Evolutionary conservation across 768 basidiomycete species (phyloP), one percentile per base, ranked within the genome.

Genomic region (Wakefieldia striispora): DNA sequence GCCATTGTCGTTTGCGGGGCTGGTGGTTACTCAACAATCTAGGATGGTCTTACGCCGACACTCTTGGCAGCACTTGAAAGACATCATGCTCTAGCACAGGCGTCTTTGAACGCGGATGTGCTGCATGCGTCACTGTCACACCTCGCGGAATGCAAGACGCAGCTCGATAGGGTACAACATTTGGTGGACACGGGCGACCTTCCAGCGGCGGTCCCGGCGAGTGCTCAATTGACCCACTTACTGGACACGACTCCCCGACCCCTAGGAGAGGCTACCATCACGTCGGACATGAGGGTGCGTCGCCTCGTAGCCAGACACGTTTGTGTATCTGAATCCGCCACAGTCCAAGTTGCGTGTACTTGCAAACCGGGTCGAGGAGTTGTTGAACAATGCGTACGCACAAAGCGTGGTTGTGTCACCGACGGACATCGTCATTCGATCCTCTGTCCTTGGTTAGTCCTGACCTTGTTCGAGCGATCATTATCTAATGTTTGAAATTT

Each of bases 41-140:
- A 93, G 91, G 76, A 75, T 64, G 91, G 91, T 31, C 72, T 90
- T 27, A 68, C 88, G 23, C 79, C 88, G 13, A 75, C 69, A 9
- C 66, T 92, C 0, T 50, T 86, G n/a, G 61, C 63, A 40, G 69
- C 73, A 8, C 72, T 92, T 49, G 70, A 74, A n/a, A 65, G 68
- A 57, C 89, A 91, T 65, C 77, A 81, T 10, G 58, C 73, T 6
- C 71, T 91, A 12, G 79, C 82, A 1, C 88, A 90, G 66, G 74
- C 82, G 57, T 68, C 81, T 10, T 64, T 75, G 14, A 78, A 91
- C 62, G 76, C 83, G 13, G 65, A 76, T 33, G 72, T 78, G 12
- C 59, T 73, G 29, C 70, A 76, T 47, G 71, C 77, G 27, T 75
- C 79, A 2, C 64, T 89, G 43, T 72, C 74, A 12, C 80, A 84